These are phyloP conservation scores for Eucalyptus tenuipes DNA, from an alignment of 345 rosid genomes.

Conservation along the genomic window DNA sequence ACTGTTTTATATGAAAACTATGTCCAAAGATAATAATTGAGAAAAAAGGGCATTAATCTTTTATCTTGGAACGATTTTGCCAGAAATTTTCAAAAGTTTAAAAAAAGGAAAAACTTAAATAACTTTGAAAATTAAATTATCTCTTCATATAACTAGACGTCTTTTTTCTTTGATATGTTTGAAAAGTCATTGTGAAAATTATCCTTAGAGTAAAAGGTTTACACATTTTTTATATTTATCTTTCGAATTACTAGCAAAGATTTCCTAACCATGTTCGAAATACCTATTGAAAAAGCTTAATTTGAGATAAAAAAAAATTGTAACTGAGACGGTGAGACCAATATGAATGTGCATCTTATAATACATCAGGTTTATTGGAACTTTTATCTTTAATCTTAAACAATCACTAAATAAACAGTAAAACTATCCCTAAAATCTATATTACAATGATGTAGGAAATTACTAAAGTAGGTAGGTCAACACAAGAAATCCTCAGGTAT, in stretches of 20 bases:
- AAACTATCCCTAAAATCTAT: background rate
- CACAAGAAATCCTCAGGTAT: background rate
- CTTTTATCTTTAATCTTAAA: background rate
- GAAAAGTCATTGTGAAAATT: too few relatives aligned
- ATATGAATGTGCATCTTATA: background rate
- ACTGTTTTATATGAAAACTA: too few relatives aligned
- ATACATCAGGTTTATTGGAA: fast-evolving
- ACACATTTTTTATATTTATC: fast-evolving
- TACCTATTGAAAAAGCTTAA: background rate
- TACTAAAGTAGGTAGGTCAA: background rate
- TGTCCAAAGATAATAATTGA: too few relatives aligned
- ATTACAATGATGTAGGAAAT: fast-evolving
- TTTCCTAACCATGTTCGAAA: background rate
- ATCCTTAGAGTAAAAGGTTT: background rate
- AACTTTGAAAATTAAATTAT: too few relatives aligned
- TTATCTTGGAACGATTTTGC: background rate
- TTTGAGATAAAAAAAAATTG: background rate
- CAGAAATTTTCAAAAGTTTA: background rate
- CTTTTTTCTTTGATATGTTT: background rate
- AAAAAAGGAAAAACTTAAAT: too few relatives aligned
- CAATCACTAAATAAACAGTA: fast-evolving
- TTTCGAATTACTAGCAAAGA: background rate
- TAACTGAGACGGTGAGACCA: background rate
- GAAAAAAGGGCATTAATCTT: background rate
- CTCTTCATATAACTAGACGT: fast-evolving